phyloP scores from a whole-genome alignment of 2,329 filamentous ascomycete species.

The Nigrospora osmanthi region DNA sequence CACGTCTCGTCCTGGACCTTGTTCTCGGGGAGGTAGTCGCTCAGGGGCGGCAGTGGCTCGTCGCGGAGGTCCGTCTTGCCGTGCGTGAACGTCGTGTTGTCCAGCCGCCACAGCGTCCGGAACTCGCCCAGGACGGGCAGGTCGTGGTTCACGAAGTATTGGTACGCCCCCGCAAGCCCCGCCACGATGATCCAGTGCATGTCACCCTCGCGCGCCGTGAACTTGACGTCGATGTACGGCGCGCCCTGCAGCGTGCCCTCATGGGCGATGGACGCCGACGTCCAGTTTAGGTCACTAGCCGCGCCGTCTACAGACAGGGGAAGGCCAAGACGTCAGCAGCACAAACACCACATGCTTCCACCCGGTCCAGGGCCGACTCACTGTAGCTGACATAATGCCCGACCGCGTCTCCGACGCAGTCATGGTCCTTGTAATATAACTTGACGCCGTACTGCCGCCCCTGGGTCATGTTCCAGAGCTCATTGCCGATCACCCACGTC shows the following conservation, averaged over 20 bases:
- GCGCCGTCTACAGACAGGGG: conserved; percentile 30
- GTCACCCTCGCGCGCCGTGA: conserved; percentile 36
- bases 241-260: conserved; percentile 19
- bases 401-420: conserved; percentile 19
- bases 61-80: conserved; percentile 37
- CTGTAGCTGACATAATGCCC: conserved; percentile 24
- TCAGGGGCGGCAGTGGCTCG: conserved; percentile 32
- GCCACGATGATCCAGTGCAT: conserved; percentile 45
- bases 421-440: conserved; percentile 19
- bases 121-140: conserved; percentile 40
- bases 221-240: conserved; percentile 39
- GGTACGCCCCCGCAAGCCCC: conserved; percentile 42
- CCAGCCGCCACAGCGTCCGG: conserved; percentile 40
- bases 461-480: conserved; percentile 20
- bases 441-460: conserved; percentile 16
- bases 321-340: too few species aligned
- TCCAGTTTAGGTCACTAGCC: conserved; percentile 36
- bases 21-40: conserved; percentile 31
- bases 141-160: conserved; percentile 43
- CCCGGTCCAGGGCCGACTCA: conserved; percentile 6
- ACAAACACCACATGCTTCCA: not conserved
- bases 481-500: conserved; percentile 23
- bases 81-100: conserved; percentile 37
- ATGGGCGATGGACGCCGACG: conserved; percentile 32
- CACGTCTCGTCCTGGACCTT: conserved; percentile 49